These are phyloP conservation scores for Groenewaldozyma tartarivorans DNA, from an alignment of 805 yeast species.

Conservation along the genomic window DNA sequence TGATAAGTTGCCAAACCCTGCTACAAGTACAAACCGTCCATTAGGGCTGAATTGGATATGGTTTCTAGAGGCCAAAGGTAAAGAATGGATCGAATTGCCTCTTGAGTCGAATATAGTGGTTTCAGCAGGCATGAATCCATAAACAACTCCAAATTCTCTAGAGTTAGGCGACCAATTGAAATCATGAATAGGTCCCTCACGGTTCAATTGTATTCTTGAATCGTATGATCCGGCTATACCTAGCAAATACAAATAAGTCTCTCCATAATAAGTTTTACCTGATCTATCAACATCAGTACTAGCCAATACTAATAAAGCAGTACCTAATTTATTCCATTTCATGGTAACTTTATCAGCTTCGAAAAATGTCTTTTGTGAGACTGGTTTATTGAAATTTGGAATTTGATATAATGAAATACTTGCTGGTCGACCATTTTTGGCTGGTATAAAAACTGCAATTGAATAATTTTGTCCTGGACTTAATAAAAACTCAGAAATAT, in stretches of 20 bases:
- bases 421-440: constrained; percentile 81
- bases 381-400: constrained; percentile 66
- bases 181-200: constrained; percentile 96
- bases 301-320: constrained; percentile 86
- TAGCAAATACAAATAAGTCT: constrained; percentile 79
- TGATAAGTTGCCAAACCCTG: constrained; percentile 96
- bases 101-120: constrained; percentile 92
- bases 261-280: constrained; percentile 94
- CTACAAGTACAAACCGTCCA: constrained; percentile 81
- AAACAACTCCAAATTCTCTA: constrained; percentile 93
- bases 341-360: constrained; percentile 90
- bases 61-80: constrained; percentile 83
- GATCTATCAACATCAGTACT: constrained; percentile 93
- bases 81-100: constrained; percentile 74
- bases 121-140: constrained; percentile 96
- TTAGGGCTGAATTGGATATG: constrained; percentile 90
- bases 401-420: constrained; percentile 73
- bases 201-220: constrained; percentile 74
- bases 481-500: constrained; percentile 51
- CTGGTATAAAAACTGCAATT: constrained; percentile 85
- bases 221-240: constrained; percentile 92
- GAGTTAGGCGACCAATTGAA: constrained; percentile 96
- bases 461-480: constrained; percentile 88
- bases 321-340: constrained; percentile 91
- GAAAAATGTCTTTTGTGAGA: constrained; percentile 80